Conservation (phyloP, 768 basidiomycete genomes). For the Agaricus sinodeliciosus region DNA sequence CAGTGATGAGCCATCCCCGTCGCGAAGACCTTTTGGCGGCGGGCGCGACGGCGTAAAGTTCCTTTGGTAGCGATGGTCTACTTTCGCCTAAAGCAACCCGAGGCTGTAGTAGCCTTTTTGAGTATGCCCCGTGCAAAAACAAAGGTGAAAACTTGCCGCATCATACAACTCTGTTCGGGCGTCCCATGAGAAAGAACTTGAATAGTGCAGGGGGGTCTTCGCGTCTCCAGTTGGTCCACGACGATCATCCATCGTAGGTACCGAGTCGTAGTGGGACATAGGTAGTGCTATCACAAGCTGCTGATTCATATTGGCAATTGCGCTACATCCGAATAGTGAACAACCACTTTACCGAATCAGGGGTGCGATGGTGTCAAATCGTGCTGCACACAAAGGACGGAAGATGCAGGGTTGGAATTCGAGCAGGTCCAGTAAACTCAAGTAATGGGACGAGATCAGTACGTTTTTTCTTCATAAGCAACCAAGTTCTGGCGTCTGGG, state of each 20-base stretch:
- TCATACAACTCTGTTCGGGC: slow-evolving; percentile 3
- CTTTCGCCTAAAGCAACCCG: not conserved
- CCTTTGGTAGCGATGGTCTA: not conserved
- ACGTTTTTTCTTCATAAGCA: too few relatives aligned
- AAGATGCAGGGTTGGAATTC: too few relatives aligned
- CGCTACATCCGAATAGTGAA: not conserved
- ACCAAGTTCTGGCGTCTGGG: too few relatives aligned
- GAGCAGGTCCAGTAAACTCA: too few relatives aligned
- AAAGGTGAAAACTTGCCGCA: not conserved
- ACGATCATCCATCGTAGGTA: slow-evolving; percentile 14
- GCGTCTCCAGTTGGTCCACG: slow-evolving; percentile 1
- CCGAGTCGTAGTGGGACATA: slow-evolving; percentile 17
- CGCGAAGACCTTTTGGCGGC: not conserved
- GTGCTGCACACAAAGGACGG: not conserved
- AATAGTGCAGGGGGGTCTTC: not conserved
- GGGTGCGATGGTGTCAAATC: not conserved
- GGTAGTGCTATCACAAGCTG: slow-evolving; percentile 4
- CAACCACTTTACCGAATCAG: not conserved
- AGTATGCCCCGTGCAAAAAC: too few relatives aligned
- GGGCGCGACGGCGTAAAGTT: not conserved
- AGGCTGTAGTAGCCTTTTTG: too few relatives aligned
- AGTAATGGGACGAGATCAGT: too few relatives aligned
- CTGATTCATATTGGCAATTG: slow-evolving; percentile 3
- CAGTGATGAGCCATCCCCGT: slow-evolving; percentile 12
- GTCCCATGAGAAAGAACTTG: slow-evolving; percentile 2